Base-by-base conservation (phyloP, 1,284 basidiomycete species). In the Apiotrichum sp. region DNA sequence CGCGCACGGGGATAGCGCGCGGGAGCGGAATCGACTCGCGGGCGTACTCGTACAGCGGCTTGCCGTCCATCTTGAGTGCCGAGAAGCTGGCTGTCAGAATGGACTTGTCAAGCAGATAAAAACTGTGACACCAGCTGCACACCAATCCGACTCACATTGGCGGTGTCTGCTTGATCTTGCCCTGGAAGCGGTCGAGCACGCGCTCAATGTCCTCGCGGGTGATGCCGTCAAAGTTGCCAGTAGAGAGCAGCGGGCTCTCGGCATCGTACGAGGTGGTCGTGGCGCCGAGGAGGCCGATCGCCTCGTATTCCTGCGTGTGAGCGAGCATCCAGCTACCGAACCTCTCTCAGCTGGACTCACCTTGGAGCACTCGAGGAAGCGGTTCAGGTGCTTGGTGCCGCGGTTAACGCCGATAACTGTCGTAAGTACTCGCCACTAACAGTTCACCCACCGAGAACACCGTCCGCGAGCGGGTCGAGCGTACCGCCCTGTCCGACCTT, bases 21-120 rank as follows among this genome's bases (percentile, higher is more conserved):
- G 96, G 96, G 14, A 98, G 82, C 0, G 93, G 89, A 50, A 87
- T 86, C 9, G 87, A 88, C 68, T 88, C 83, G 3, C 96, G 84
- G 10, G 96, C 96, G 71, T 98, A 99, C 68, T 98, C 95, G 73
- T 98, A 93, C 34, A 98, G 75, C 1, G 91, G 89, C 75, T 85
- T 93, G 2, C 96, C 96, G 66, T 98, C 93, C 90, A 98, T 98
- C 75, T 97, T 95, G 43, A 98, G 80, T 0, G 96, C 96, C 10
- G 95, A 98, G 77, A 95, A 99, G 72, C 93, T 97, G 63, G 22
- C 36, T 2, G 47, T 55, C 47, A 56, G 57, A 3, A 35, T 47
- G 14, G 40, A 13, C 22, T 22, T 22, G 22, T 22, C 22, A 22
- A 22, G 22, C 22, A 22, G 22, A 22, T 22, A 22, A 22, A 22